Evolutionary conservation across 2,329 filamentous ascomycete species (phyloP).

Genomic region (Trichoderma polysporum): DNA sequence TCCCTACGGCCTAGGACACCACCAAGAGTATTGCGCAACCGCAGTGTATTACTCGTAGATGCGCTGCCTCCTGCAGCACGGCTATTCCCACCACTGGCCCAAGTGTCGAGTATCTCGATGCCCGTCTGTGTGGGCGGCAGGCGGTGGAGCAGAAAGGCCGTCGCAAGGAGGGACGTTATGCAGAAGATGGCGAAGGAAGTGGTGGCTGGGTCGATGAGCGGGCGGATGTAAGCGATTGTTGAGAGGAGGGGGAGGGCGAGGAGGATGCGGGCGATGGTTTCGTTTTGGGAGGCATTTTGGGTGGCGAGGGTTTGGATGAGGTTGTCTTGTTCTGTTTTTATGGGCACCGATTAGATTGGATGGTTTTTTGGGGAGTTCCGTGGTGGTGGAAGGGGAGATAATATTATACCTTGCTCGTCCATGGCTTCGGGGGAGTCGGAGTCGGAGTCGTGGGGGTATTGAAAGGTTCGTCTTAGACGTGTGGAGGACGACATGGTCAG

Average conservation of each 20-base stretch:
- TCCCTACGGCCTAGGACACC: conserved; percentile 16
- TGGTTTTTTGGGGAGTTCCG: not conserved
- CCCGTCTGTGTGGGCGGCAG: conserved; percentile 57
- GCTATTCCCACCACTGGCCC: conserved; percentile 28
- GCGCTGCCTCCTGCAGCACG: not conserved
- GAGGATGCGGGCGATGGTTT: conserved; percentile 58
- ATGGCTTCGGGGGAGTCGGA: conserved; percentile 60
- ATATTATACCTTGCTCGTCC: conserved; percentile 68
- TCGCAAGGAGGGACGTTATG: conserved; percentile 62
- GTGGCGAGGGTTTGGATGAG: conserved; percentile 56
- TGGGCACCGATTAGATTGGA: too few species aligned
- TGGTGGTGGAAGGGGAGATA: not conserved
- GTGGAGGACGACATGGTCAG: conserved; percentile 42
- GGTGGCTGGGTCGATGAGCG: conserved; percentile 36
- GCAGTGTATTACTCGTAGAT: not conserved
- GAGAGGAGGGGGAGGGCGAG: conserved; percentile 59
- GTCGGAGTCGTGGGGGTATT: conserved; percentile 64
- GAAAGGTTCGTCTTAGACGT: conserved; percentile 74
- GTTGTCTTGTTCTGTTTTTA: conserved; percentile 58
- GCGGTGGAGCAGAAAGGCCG: conserved; percentile 59
- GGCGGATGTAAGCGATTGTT: conserved; percentile 51
- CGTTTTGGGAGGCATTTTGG: conserved; percentile 58
- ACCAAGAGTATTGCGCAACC: conserved; percentile 8
- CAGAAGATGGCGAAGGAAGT: conserved; percentile 54
- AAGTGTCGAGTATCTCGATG: conserved; percentile 49